phyloP scores from a whole-genome alignment of 495 filamentous ascomycete species.

The Aspergillus ellipticus region DNA sequence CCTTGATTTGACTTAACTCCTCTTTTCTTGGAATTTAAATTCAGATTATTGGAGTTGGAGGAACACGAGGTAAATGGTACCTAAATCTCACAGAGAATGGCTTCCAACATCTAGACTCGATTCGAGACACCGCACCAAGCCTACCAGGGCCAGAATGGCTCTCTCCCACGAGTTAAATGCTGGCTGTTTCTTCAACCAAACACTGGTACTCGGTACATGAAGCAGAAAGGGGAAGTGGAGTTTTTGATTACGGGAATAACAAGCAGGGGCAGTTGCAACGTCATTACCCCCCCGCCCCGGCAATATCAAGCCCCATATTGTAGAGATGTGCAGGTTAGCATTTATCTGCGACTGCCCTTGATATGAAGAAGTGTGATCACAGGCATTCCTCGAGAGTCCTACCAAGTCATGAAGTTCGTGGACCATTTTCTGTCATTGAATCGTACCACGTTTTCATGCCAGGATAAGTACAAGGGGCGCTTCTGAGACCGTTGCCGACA shows the following conservation, averaged over 20 bases:
- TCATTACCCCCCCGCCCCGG: neutral
- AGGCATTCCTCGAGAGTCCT: neutral
- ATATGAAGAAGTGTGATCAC: neutral
- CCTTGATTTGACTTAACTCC: neutral
- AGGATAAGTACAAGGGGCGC: constrained; percentile 28
- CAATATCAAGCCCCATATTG: too few species aligned
- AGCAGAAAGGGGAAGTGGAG: constrained; percentile 9
- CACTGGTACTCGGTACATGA: constrained; percentile 11
- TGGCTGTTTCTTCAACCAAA: constrained; percentile 15
- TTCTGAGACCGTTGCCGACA: constrained; percentile 18
- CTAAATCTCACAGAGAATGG: constrained; percentile 19
- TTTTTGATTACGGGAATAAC: neutral
- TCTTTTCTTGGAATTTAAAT: neutral
- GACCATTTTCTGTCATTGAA: constrained; percentile 14
- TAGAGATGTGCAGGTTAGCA: neutral
- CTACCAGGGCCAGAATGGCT: constrained; percentile 18
- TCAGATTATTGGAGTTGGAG: neutral
- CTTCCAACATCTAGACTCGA: constrained; percentile 28
- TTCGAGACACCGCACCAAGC: constrained; percentile 20
- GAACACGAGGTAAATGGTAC: constrained; percentile 3
- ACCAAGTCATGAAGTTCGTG: constrained; percentile 20
- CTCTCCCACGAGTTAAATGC: constrained; percentile 18
- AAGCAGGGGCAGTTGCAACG: constrained; percentile 2
- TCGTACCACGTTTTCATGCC: constrained; percentile 26
- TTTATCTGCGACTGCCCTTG: neutral